Conservation (phyloP, 2,329 filamentous ascomycete genomes). For the Calonectria fujianensis region DNA sequence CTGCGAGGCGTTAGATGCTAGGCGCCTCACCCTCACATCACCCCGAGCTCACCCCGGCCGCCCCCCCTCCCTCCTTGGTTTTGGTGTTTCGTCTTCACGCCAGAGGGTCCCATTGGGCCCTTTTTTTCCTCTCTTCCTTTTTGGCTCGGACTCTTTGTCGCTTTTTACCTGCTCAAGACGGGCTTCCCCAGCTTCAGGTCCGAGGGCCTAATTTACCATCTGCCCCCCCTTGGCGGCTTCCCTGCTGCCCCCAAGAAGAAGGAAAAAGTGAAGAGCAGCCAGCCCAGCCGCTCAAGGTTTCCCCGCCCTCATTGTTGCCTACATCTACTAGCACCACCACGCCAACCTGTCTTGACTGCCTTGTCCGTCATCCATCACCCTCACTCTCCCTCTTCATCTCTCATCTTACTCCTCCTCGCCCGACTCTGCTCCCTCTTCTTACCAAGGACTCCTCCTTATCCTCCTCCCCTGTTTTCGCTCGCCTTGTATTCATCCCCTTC, state of each 20-base stretch:
- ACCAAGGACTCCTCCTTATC: conserved; percentile 6
- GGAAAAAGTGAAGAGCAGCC: conserved; percentile 13
- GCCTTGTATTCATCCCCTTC: conserved; percentile 1
- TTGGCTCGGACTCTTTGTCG: conserved; percentile 29
- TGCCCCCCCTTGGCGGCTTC: conserved; percentile 12
- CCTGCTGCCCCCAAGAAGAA: neutral
- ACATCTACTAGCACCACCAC: conserved; percentile 43
- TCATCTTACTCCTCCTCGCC: conserved; percentile 24
- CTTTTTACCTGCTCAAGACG: conserved; percentile 23
- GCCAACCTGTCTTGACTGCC: conserved; percentile 24
- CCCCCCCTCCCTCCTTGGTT: conserved; percentile 11
- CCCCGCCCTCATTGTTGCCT: conserved; percentile 28
- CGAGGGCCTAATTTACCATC: conserved; percentile 12
- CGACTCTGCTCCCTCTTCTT: conserved; percentile 7
- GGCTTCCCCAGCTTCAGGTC: conserved; percentile 26
- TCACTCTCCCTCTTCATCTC: conserved; percentile 9
- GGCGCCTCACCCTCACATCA: conserved; percentile 23
- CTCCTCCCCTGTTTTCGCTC: conserved; percentile 9
- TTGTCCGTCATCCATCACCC: conserved; percentile 20
- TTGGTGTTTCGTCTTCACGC: conserved; percentile 32
- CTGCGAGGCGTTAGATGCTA: conserved; percentile 5
- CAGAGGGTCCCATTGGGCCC: conserved; percentile 18
- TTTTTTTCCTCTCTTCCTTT: conserved; percentile 23
- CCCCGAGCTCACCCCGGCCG: conserved; percentile 14
- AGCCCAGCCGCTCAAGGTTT: conserved; percentile 21